phyloP scores from a whole-genome alignment of 148 eudicot genomes.

The Arbutus unedo region DNA sequence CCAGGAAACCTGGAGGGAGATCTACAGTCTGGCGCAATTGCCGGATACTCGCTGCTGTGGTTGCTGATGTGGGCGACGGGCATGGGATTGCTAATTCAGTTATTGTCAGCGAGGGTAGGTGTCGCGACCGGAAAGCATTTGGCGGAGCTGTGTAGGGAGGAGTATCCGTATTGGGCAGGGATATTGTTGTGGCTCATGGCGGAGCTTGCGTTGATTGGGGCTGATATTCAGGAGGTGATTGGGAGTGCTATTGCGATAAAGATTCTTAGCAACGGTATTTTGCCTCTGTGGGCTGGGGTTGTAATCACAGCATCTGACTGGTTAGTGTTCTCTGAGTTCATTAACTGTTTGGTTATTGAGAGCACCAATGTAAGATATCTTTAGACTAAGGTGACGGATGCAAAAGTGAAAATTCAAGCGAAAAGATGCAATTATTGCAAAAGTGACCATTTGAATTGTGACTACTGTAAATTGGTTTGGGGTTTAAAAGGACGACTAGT shows the following conservation, averaged over 20 bases:
- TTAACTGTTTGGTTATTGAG: not conserved
- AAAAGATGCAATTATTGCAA: too few species aligned
- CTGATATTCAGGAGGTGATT: slow-evolving; percentile 95
- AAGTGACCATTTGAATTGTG: not conserved
- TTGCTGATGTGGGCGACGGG: slow-evolving; percentile 72
- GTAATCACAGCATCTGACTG: slow-evolving; percentile 85
- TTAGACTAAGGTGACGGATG: not conserved
- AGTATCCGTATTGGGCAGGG: slow-evolving; percentile 74
- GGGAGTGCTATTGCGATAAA: slow-evolving; percentile 90
- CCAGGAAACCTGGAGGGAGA: slow-evolving; percentile 92
- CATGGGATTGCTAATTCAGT: slow-evolving; percentile 77
- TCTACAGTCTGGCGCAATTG: slow-evolving; percentile 78
- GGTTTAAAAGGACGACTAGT: not conserved
- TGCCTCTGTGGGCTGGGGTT: slow-evolving; percentile 93
- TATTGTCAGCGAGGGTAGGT: slow-evolving; percentile 65
- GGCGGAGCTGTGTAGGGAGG: slow-evolving; percentile 83
- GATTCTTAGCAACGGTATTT: slow-evolving; percentile 64
- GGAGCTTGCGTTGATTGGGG: slow-evolving; percentile 78
- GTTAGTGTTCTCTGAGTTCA: slow-evolving; percentile 30
- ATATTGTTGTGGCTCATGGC: slow-evolving; percentile 79
- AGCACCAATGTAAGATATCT: not conserved
- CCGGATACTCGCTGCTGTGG: slow-evolving; percentile 85
- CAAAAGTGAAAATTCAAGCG: not conserved
- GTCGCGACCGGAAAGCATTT: slow-evolving; percentile 78
- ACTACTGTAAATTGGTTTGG: not conserved